Percentiles rank a stretch among this genome's conserved stretches.
Conservation (phyloP, 2,329 filamentous ascomycete species). For the Monilinia vaccinii-corymbosi region DNA sequence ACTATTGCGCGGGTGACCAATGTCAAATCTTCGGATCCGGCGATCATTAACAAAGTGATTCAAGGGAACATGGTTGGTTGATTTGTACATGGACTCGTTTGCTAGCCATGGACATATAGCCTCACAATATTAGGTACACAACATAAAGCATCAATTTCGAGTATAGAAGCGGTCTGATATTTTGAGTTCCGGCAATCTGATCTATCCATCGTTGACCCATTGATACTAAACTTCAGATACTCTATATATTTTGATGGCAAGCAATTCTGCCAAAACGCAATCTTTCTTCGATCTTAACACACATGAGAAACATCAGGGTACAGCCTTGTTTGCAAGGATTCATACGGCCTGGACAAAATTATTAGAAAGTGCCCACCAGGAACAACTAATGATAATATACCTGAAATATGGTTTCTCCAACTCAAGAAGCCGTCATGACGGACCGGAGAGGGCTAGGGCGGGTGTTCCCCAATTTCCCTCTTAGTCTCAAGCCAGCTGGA, state of each 20-base stretch:
- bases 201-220: not conserved
- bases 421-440: constrained; percentile 46
- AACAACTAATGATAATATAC: not conserved
- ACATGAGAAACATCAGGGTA: constrained; percentile 10
- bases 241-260: constrained; percentile 4
- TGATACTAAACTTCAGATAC: constrained; percentile 6
- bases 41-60: not conserved
- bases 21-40: constrained; percentile 1
- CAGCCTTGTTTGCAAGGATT: constrained; percentile 8
- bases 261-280: constrained; percentile 9
- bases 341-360: not conserved
- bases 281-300: constrained; percentile 9
- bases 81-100: not conserved
- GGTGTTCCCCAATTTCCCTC: constrained; percentile 34
- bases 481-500: constrained; percentile 30
- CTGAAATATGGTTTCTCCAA: constrained; percentile 21
- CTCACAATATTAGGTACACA: not conserved
- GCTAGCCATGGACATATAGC: not conserved
- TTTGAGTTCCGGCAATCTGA: constrained; percentile 1
- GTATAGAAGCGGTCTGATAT: constrained; percentile 5
- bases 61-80: not conserved
- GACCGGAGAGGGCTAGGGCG: constrained; percentile 60
- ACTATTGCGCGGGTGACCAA: not conserved
- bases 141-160: not conserved
- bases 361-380: not conserved